Conservation (phyloP, 169 alveolate genomes). For the Ichthyophthirius multifiliis region DNA sequence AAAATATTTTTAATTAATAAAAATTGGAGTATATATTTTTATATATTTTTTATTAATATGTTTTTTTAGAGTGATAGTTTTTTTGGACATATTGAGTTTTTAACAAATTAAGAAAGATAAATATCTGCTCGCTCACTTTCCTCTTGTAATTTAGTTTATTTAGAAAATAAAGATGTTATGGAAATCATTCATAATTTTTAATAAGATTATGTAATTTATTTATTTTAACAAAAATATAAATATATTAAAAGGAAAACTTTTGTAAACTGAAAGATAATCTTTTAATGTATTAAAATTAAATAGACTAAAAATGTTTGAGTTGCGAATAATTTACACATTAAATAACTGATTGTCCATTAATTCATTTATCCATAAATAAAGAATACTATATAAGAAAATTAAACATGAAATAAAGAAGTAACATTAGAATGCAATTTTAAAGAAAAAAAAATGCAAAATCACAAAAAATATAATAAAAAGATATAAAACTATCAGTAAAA, state of each 20-base stretch:
- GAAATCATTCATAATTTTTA: not conserved
- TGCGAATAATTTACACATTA: not conserved
- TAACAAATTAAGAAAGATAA: not conserved
- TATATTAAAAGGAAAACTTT: not conserved
- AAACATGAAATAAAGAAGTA: too few species aligned
- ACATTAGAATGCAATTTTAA: too few species aligned
- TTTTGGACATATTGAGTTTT: not conserved
- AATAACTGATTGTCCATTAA: not conserved
- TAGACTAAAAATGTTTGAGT: not conserved
- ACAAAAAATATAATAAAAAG: too few species aligned
- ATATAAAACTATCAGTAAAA: too few species aligned
- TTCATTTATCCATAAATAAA: not conserved
- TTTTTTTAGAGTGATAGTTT: not conserved
- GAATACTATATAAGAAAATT: too few species aligned
- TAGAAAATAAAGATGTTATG: not conserved
- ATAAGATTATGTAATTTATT: not conserved
- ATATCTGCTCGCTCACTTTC: not conserved
- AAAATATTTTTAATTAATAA: not conserved
- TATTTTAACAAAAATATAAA: too few species aligned
- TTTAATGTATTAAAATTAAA: not conserved
- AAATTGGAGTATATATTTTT: not conserved
- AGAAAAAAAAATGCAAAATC: too few species aligned
- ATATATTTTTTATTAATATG: not conserved
- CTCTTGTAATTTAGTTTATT: not conserved
- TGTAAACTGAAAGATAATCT: conserved; percentile 4